Evolutionary conservation across 2,329 filamentous ascomycete species (phyloP).

Genomic region (Penicillium vulpinum): DNA sequence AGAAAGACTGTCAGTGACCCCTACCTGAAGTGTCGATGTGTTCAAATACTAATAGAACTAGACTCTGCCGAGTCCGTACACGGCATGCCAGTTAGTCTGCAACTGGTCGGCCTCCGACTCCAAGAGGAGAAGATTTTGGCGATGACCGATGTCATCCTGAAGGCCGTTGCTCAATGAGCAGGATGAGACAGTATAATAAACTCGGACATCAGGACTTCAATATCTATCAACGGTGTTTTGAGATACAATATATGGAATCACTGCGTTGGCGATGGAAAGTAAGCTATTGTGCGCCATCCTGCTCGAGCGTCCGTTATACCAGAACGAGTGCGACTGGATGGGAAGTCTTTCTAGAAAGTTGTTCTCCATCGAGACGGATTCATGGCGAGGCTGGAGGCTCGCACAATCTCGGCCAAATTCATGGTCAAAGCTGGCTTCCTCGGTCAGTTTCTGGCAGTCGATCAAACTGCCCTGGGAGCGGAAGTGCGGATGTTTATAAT

Average conservation of each 20-base stretch:
- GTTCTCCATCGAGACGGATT: no score
- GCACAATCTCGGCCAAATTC: no score
- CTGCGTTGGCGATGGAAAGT: neutral
- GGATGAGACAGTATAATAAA: neutral
- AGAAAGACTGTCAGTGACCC: no score
- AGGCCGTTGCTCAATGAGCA: neutral
- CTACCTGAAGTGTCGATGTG: neutral
- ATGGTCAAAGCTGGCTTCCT: no score
- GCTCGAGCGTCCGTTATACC: neutral
- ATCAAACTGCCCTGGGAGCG: neutral
- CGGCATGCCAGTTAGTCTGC: neutral
- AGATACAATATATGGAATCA: no score
- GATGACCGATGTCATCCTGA: neutral
- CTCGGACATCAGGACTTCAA: neutral
- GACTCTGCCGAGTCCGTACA: neutral
- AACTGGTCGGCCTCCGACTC: neutral
- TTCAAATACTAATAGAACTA: neutral
- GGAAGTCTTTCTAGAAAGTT: no score
- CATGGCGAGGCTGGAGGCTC: no score
- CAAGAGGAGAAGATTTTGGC: neutral
- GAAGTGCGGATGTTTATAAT: neutral
- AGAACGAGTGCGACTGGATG: no score
- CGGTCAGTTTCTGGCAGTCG: no score
- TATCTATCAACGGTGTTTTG: neutral
- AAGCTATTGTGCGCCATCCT: no score